Base-by-base conservation (phyloP, 495 filamentous ascomycete genomes). In the Aspergillus haitiensis region DNA sequence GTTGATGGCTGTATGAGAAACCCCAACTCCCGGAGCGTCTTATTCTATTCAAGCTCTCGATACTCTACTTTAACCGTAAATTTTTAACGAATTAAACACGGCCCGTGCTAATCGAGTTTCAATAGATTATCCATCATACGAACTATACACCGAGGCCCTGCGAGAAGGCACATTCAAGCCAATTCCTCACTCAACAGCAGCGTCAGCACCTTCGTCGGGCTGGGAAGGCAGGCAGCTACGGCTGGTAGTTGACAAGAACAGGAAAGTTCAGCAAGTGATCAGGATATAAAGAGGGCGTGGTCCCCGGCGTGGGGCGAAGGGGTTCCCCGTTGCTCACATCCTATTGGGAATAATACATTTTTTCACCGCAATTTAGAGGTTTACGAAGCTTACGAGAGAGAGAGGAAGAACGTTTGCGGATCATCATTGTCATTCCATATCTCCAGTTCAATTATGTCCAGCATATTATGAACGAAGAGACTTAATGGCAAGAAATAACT, bases 81-180 rank as follows among this genome's bases (percentile, higher is more conserved):
- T 27, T 27, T 3, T 3, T 27, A 27, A 27, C 21, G 21, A 27
- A 3, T 27, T 27, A 3, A 27, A 27, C 21, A 27, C 21, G 21
- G 21, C 21, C 21, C 21, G 21, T 27, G 21, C 21, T 27, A 16
- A 13, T 35, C 15, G 52, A 15, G 1, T 31, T 55, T 10, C 21
- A 27, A 10, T 60, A 85, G 82, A 88, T 70, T 88, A 86, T 64
- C 84, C 85, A 9, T 82, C 84, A 10, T 87, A 86, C 64, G 84
- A 95, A 70, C 79, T 95, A 13, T 93, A 84, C 72, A 84, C 82
- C n/a, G 84, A 88, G 31, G 79, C 75, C 10, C 67, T 95, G 58
- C 82, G 89, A 56, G 58, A 71, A 11, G 90, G 90, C 6, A 76
- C 84, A 7, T 88, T 92, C 65, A 71, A 69, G 47, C 73, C 73